Base-by-base conservation (phyloP, 257 asterid species). In the Cynanchum wilfordii region DNA sequence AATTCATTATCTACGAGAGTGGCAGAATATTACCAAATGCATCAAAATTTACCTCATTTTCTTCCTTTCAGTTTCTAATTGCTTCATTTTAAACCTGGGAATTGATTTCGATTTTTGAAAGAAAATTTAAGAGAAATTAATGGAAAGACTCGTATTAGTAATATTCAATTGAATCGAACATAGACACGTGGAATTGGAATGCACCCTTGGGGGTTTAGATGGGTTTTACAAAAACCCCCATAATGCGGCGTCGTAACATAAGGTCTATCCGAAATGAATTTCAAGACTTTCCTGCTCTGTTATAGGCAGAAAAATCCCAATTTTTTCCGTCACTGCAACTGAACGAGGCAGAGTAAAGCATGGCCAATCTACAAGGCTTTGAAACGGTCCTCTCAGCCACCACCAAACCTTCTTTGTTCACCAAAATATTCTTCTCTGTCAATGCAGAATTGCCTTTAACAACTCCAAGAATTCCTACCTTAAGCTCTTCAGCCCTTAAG, bases 381-480 rank as follows among this genome's bases (percentile, higher is more conserved):
- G 74, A 77, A 33, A 38, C 80, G 50, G 62, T 76, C 50, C 69
- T 79, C 76, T 77, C 66, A 63, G 71, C 65, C 25, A 54, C 68
- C 7, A 81, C 71, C 77, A 81, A 76, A 50, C 72, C 80, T 76
- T 75, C 82, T 30, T 81, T 82, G 77, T 81, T 76, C 79, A 79
- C 38, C 85, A 66, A 86, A 50, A 58, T 76, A 17, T 76, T 81
- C 87, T 81, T 80, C 45, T 63, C 84, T 58, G 66, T 82, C 78
- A 75, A 63, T 51, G 64, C 86, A 54, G 86, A 86, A 55, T 47
- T 73, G 70, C 77, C 84, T 71, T 77, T 77, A 17, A 36, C 70
- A 62, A 73, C 87, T 59, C 73, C 80, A n/a, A 79, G 71, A 71
- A n/a, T 69, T 68, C 74, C 84, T 72, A 16, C 58, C 25, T 33